Percentiles rank a stretch among this genome's conserved stretches.
Evolutionary conservation across 495 filamentous ascomycete genomes (phyloP).

Genomic region (Neurospora sp.): DNA sequence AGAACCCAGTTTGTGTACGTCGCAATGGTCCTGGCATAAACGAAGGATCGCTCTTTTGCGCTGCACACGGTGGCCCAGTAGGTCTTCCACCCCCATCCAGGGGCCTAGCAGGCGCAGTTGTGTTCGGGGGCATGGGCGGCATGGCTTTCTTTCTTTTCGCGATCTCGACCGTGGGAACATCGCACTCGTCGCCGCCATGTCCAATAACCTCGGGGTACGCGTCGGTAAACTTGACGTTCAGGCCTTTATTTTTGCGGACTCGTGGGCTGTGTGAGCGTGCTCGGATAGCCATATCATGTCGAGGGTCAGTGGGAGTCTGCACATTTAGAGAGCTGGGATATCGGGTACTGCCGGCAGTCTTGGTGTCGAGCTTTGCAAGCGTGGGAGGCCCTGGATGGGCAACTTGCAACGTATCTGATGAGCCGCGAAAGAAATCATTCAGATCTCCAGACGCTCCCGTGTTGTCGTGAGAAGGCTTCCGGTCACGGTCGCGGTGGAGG

Average conservation of each 20-base stretch:
- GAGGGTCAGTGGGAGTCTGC: slow-evolving; percentile 14
- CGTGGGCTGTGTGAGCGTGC: slow-evolving; percentile 23
- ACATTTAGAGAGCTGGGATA: slow-evolving; percentile 33
- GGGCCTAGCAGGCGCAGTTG: slow-evolving; percentile 13
- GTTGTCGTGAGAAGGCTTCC: slow-evolving; percentile 30
- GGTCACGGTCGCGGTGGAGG: slow-evolving; percentile 25
- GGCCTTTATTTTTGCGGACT: slow-evolving; percentile 39
- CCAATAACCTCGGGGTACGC: slow-evolving; percentile 68
- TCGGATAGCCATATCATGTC: slow-evolving; percentile 20
- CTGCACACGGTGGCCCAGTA: slow-evolving; percentile 10
- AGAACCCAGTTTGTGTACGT: slow-evolving; percentile 41
- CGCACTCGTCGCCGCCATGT: slow-evolving; percentile 76
- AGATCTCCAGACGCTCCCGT: slow-evolving; percentile 27
- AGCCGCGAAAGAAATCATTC: slow-evolving; percentile 35
- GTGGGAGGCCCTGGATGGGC: slow-evolving; percentile 29
- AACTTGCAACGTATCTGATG: slow-evolving; percentile 31
- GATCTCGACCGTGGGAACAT: slow-evolving; percentile 58
- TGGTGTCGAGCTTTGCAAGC: slow-evolving; percentile 37
- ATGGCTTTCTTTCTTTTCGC: slow-evolving; percentile 39
- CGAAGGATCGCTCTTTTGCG: slow-evolving; percentile 14
- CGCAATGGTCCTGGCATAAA: slow-evolving; percentile 30
- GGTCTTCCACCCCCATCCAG: slow-evolving; percentile 10
- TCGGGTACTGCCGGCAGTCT: slow-evolving; percentile 25
- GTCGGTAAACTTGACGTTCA: slow-evolving; percentile 62
- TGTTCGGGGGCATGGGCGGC: slow-evolving; percentile 21